A percentile compares a stretch with the other conserved stretches of the same genome.
These are phyloP conservation scores for Aureococcus anophagefferens DNA, from an alignment of 108 stramenopile species.

Conservation along the genomic window DNA sequence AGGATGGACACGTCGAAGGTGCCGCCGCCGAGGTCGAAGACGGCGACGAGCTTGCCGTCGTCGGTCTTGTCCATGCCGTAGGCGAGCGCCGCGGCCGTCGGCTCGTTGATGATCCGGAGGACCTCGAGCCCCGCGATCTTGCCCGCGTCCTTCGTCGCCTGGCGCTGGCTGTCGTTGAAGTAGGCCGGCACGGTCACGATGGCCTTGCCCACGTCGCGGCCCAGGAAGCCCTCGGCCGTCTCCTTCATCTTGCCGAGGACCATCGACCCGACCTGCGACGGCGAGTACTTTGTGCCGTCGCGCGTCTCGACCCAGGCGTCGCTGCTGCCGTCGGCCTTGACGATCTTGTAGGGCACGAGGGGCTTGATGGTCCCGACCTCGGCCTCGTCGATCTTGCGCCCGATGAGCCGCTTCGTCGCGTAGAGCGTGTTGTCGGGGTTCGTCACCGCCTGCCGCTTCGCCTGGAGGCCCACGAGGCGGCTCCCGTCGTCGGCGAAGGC, in stretches of 20 bases:
- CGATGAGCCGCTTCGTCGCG: constrained; percentile 97
- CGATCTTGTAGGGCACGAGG: constrained; percentile 94
- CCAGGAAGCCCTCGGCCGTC: constrained; percentile 94
- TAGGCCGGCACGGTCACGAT: constrained; percentile 99
- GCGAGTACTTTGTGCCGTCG: constrained; percentile 78
- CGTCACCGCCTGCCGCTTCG: constrained; percentile 95
- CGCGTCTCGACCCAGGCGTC: constrained; percentile 96
- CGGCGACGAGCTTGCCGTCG: constrained; percentile 92
- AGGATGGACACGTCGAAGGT: constrained; percentile 97
- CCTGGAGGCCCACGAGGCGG: constrained; percentile 91
- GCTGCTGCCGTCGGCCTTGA: constrained; percentile 73
- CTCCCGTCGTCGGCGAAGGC: constrained; percentile 78
- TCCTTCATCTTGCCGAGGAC: constrained; percentile 99
- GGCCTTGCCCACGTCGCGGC: constrained; percentile 85
- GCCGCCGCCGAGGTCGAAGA: constrained; percentile 98
- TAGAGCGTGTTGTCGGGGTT: constrained; percentile 98
- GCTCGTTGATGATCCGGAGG: constrained; percentile 98
- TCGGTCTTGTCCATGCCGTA: constrained; percentile 99
- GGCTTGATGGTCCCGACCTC: constrained; percentile 82
- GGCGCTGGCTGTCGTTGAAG: constrained; percentile 93
- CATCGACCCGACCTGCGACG: constrained; percentile 96
- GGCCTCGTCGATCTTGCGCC: constrained; percentile 73
- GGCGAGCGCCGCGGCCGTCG: constrained; percentile 97
- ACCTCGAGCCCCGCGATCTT: constrained; percentile 96
- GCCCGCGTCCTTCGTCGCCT: constrained; percentile 98